Conservation (phyloP, 495 filamentous ascomycete species). For the Mytilinidion resinicola region DNA sequence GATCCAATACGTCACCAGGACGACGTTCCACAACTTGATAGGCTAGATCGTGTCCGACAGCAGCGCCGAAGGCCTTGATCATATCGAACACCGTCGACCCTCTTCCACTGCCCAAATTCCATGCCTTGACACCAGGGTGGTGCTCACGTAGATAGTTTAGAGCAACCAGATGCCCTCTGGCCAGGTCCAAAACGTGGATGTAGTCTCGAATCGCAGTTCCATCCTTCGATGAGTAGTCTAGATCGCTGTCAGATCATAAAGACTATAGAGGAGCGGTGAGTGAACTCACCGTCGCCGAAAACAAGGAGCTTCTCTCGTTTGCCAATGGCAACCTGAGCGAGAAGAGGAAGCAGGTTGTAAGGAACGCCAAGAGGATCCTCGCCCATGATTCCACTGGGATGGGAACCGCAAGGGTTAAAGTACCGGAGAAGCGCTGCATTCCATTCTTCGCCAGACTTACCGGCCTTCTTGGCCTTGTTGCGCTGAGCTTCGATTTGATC, state of each 20-base stretch:
- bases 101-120: conserved; percentile 95
- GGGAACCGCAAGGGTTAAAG: conserved; percentile 94
- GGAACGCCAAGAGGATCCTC: conserved; percentile 95
- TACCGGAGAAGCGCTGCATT: conserved; percentile 91
- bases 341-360: conserved; percentile 88
- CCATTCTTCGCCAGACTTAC: conserved; percentile 72
- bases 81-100: conserved; percentile 97
- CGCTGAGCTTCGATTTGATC: conserved; percentile 86
- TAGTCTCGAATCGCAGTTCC: conserved; percentile 70
- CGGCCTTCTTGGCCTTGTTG: conserved; percentile 71
- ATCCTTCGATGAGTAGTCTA: conserved; percentile 81
- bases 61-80: conserved; percentile 84
- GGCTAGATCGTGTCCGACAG: conserved; percentile 75
- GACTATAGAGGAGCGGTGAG: neutral
- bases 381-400: conserved; percentile 96
- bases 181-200: conserved; percentile 84
- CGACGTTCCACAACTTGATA: conserved; percentile 82
- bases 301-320: conserved; percentile 91
- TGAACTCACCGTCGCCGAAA: conserved; percentile 73
- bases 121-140: conserved; percentile 88
- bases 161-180: conserved; percentile 81
- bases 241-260: conserved; percentile 7
- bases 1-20: conserved; percentile 85
- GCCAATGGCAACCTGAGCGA: conserved; percentile 92
- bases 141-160: conserved; percentile 85